Evolutionary conservation across 495 filamentous ascomycete genomes (phyloP).

Genomic region (Neurospora sp.): DNA sequence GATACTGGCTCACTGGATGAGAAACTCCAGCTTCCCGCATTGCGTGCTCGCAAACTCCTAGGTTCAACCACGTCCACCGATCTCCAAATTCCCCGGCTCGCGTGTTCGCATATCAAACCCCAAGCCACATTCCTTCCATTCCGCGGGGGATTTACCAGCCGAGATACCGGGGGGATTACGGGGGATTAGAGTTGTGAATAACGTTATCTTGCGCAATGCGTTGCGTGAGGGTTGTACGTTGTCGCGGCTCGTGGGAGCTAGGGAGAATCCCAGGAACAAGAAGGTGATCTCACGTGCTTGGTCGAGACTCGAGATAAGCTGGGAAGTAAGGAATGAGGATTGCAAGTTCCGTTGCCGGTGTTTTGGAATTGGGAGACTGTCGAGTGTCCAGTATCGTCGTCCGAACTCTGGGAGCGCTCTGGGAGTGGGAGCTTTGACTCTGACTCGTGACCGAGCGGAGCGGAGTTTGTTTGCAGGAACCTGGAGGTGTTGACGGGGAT

Average conservation of each 20-base stretch:
- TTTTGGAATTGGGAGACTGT: neutral
- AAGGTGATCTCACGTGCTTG: neutral
- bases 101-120: neutral
- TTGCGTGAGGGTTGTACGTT: neutral
- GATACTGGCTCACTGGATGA: neutral
- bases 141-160: neutral
- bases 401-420: neutral
- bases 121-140: no score
- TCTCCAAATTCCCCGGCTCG: neutral
- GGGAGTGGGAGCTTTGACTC: neutral
- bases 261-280: neutral
- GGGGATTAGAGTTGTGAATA: neutral
- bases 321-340: neutral
- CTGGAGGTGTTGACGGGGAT: neutral
- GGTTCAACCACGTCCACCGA: neutral
- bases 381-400: neutral
- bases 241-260: neutral
- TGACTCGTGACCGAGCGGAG: neutral
- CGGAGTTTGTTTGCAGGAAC: neutral
- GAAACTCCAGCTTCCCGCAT: neutral
- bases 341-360: neutral
- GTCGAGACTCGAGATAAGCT: neutral
- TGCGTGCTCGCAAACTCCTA: neutral
- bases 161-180: neutral
- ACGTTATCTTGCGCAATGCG: neutral